Base-by-base conservation (phyloP, 2,329 filamentous ascomycete species). In the Clarireedia paspali region DNA sequence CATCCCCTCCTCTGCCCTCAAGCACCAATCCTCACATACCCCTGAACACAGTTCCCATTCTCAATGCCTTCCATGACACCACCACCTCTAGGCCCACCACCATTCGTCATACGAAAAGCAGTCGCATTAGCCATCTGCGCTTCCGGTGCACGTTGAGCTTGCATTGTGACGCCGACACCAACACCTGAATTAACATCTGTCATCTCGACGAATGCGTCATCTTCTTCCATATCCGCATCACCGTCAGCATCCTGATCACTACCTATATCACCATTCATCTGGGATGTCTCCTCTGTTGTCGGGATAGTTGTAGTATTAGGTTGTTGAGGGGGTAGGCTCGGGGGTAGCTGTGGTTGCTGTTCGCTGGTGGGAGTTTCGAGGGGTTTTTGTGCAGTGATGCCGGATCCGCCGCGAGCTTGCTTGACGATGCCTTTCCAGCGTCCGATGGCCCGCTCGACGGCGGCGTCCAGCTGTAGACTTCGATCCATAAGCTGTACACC, bases 361-460 rank as follows among this genome's bases (percentile, higher is more conserved):
- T 34, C 50, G 40, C 55, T 50, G 4, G 56, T 38, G 14, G 59
- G 56, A 51, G 60, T 61, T 59, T 64, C 62, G 55, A 84, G 67
- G 2, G 76, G 62, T 46, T 73, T 74, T 60, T 85, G 82, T 2
- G 74, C 72, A 49, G 70, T 70, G 70, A 83, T 74, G 17, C 79
- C 78, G 49, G 45, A 42, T 61, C n/a, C 64, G 64, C 70, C 71
- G 42, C 80, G 74, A 2, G 75, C 72, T 5, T 79, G 75, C n/a
- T 75, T 71, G 12, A 85, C 78, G 15, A 85, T 80, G 4, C 71
- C 73, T 69, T 83, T 85, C 83, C 83, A 86, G 30, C 81, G 74
- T 45, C 80, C 77, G 56, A 86, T 83, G 2, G 77, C 77, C n/a
- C 73, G 72, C 6, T 77, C 70, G 5, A 84, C 75, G 39, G 81